These are phyloP conservation scores for Globisporangium spinosum DNA, from an alignment of 352 stramenopile genomes.

Conservation along the genomic window DNA sequence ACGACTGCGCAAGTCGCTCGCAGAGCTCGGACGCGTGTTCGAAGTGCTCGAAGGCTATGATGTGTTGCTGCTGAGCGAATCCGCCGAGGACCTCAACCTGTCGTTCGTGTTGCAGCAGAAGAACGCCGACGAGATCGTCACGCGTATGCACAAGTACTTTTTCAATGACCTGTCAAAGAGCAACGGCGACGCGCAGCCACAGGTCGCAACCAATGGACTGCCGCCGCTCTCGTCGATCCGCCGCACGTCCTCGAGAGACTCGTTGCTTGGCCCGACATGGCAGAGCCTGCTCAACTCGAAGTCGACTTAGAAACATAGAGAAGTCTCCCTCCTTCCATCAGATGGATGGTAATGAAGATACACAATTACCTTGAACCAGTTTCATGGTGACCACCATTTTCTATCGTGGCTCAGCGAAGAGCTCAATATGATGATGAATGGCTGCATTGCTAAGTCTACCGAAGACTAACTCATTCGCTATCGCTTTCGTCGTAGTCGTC, in stretches of 20 bases:
- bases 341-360: neutral
- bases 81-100: slow-evolving; percentile 87
- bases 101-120: slow-evolving; percentile 86
- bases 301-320: slow-evolving; percentile 18
- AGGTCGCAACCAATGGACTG: slow-evolving; percentile 13
- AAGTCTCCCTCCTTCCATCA: neutral
- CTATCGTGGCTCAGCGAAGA: neutral
- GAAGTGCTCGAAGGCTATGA: slow-evolving; percentile 82
- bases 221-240: slow-evolving; percentile 33
- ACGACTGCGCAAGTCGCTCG: slow-evolving; percentile 72
- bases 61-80: slow-evolving; percentile 82
- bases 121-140: slow-evolving; percentile 72
- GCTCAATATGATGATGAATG: neutral
- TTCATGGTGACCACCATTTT: neutral
- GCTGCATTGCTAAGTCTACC: neutral
- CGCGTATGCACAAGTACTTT: slow-evolving; percentile 78
- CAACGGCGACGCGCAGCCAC: neutral
- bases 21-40: slow-evolving; percentile 82
- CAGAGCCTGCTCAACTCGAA: slow-evolving; percentile 48
- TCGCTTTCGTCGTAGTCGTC: slow-evolving; percentile 78
- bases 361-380: neutral
- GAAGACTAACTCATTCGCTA: slow-evolving; percentile 41
- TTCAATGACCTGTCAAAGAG: slow-evolving; percentile 34
- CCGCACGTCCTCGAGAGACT: slow-evolving; percentile 63
- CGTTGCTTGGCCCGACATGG: slow-evolving; percentile 68